These are phyloP conservation scores for Geotrichum citri-aurantii DNA, from an alignment of 1,139 yeast species.

Conservation along the genomic window DNA sequence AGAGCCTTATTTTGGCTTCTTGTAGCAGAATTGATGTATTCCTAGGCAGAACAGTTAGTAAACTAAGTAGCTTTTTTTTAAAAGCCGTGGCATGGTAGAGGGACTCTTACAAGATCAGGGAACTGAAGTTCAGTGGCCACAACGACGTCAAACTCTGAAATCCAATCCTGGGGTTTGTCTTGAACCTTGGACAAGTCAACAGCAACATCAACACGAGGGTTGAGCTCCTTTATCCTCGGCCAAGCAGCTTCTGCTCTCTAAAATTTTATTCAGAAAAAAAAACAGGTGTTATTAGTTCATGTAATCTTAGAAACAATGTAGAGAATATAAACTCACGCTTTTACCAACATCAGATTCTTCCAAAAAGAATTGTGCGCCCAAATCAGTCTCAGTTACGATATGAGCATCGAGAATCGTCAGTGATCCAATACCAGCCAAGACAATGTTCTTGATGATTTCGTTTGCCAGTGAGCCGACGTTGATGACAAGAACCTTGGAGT, in stretches of 20 bases:
- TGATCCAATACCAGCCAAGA: constrained; percentile 81
- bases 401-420: constrained; percentile 63
- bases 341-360: constrained; percentile 39
- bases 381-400: constrained; percentile 53
- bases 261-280: not conserved
- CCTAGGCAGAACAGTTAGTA: constrained; percentile 4
- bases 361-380: constrained; percentile 76
- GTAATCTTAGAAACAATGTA: not conserved
- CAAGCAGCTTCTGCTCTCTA: constrained; percentile 51
- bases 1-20: constrained; percentile 57
- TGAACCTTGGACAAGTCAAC: constrained; percentile 38
- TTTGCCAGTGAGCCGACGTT: constrained; percentile 69
- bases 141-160: constrained; percentile 60
- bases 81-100: constrained; percentile 30
- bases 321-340: constrained; percentile 21
- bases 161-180: constrained; percentile 39
- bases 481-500: constrained; percentile 62
- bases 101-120: constrained; percentile 30
- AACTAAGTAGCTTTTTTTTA: not conserved
- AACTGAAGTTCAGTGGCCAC: constrained; percentile 64
- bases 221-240: constrained; percentile 59
- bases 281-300: not conserved
- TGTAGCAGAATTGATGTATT: constrained; percentile 44
- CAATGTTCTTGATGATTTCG: constrained; percentile 78
- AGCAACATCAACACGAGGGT: constrained; percentile 59